Evolutionary conservation across 129 eudicot genomes (phyloP), one percentile per base, ranked within the genome.

Genomic region (Scalesia atractyloides): DNA sequence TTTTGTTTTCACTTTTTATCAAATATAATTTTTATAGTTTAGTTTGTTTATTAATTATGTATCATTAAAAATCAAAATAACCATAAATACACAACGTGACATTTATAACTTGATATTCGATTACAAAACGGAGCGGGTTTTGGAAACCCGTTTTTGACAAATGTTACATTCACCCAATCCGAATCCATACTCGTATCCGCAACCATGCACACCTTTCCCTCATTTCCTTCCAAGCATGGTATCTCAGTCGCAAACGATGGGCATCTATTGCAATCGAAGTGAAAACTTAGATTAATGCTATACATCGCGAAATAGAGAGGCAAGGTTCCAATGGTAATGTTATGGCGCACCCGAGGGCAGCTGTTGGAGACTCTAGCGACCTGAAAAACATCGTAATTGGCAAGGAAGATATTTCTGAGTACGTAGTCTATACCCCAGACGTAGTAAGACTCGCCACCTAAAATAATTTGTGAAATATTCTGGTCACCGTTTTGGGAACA

Each of bases 371-470:
- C 18, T 1, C 17, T 2, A n/a, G 16, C 37, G 9, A 57, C n/a
- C 36, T 24, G 16, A 11, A 8, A 68, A 76, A 64, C 63, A 13
- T 68, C 41, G n/a, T n/a, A 2, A 22, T 83, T 79, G 18, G 63
- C 41, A 6, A 83, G 52, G 19, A 12, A 1, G 52, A 83, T 47
- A 30, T 4, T 62, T 1, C n/a, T 0, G 4, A 7, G 0, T 20
- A 44, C 50, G 30, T 77, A 53, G 68, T 0, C 5, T 18, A 83
- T 57, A 0, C 3, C 44, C 0, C 0, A 0, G 2, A 83, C 78
- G 5, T 57, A 22, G 66, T 63, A 83, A 37, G 34, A 14, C 19
- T 53, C 33, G 0, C 3, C 0, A 14, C 53, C 65, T 2, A 73
- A 7, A 2, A 0, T 0, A 19, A 79, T 54, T 5, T 3, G 10